Evolutionary conservation across 495 filamentous ascomycete genomes (phyloP), one percentile per base, ranked within the genome.

Genomic region (Amorphotheca resinae): DNA sequence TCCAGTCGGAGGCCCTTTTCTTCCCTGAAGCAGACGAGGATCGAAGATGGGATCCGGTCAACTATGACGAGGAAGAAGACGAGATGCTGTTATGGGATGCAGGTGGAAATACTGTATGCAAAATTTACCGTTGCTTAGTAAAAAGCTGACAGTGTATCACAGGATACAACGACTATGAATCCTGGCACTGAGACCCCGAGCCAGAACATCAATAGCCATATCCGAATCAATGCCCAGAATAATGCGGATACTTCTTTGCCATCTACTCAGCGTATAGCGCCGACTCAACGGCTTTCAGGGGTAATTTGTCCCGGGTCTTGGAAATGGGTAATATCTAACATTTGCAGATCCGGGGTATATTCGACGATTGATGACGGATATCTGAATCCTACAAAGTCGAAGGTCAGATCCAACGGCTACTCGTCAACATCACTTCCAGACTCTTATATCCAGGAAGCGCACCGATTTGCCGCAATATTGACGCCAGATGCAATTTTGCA

Each of bases 41-140:
- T 49, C 67, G 72, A 49, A 66, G 72, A 51, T 95, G 87, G 87
- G 84, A 91, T 58, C 87, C 87, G 2, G 68, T 77, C 26, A 77
- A 83, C 41, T 74, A 80, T 15, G 76, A 82, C 14, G 79, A 79
- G 41, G 72, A 74, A 3, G 69, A 78, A 18, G 49, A 52, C 33
- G 79, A 86, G 32, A 79, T 76, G 38, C 66, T 95, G 22, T 78
- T 79, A 22, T 95, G 88, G 87, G 79, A 93, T 64, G 73, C 78
- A 9, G 82, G 72, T 49, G 78, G 68, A 17, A 59, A 72, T 20
- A 59, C 63, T 40, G 73, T 74, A 53, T 57, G 61, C 52, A 9
- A 32, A 12, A 21, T 12, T 34, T 48, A 48, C 37, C 39, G 21
- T 9, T 20, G 31, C 38, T 26, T 20, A 41, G 40, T 44, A 30